Base-by-base conservation (phyloP, 1,139 yeast genomes). In the Meyerozyma elateridarum region DNA sequence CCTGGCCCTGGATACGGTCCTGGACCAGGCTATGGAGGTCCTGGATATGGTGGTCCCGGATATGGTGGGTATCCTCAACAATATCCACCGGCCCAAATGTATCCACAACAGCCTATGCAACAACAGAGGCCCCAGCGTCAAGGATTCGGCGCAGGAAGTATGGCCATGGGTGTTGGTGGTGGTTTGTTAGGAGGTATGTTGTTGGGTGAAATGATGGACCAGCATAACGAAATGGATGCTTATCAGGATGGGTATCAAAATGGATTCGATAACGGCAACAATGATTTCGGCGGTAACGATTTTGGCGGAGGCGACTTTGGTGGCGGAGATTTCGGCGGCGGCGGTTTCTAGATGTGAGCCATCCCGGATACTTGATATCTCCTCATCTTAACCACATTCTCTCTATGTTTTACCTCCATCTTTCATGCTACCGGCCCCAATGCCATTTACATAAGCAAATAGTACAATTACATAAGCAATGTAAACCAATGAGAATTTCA, bases 101-200 rank as follows among this genome's bases (percentile, higher is more conserved):
- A 43, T 12, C 46, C 42, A 9, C 56, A 42, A 31, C 49, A 41
- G 28, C 54, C 31, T 26, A 48, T 42, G 29, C 53, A 39, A 32
- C 48, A 34, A 20, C 49, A 40, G 26, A 41, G 34, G 22, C 41
- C 38, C 1, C 37, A 35, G 25, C 31, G 27, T 32, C 31, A 21
- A 29, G 61, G 66, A 12, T 47, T 58, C 32, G 63, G 51, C 4
- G 51, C 65, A 31, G 70, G 76, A 11, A 74, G 78, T 22, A 48
- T 76, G 60, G 76, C 82, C 18, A 54, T 80, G 50, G 95, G 94
- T 45, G 81, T 78, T 1, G 93, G 91, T 44, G 91, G 83, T 19
- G 95, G 95, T 57, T 51, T 84, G 36, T 56, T 84, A 5, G 94
- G 93, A 36, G 94, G 93, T 38, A 61, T 78, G 64, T 54, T 81